Percentiles rank a stretch among this genome's conserved stretches.
phyloP scores from a whole-genome alignment of 768 basidiomycete species.

The Leccinum boreale region DNA sequence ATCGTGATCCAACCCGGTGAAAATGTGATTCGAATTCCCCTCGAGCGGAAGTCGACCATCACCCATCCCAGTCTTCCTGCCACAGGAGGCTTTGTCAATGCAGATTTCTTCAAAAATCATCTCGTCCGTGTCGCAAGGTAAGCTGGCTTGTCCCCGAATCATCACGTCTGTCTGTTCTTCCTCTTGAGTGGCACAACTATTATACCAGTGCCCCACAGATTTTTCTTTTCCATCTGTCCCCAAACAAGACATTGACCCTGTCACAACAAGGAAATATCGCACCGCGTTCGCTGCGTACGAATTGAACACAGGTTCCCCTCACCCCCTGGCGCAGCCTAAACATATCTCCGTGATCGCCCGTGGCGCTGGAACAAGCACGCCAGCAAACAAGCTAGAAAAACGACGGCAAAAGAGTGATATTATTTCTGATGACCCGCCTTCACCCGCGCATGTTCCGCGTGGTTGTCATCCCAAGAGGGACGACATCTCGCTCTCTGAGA shows the following conservation, averaged over 20 bases:
- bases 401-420: conserved; percentile 3
- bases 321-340: conserved; percentile 27
- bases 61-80: neutral
- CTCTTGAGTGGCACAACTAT: neutral
- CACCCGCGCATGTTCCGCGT: neutral
- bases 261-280: conserved; percentile 38
- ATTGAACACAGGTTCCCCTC: conserved; percentile 42
- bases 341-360: conserved; percentile 4
- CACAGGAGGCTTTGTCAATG: conserved; percentile 2
- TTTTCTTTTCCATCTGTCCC: neutral
- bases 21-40: conserved; percentile 18
- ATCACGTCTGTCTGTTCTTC: neutral
- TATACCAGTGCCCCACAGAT: neutral
- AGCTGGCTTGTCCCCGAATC: neutral
- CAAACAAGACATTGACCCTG: neutral
- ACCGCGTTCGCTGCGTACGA: conserved; percentile 42
- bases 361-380: neutral
- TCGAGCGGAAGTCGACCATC: conserved; percentile 20
- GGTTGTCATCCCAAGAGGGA: conserved; percentile 26
- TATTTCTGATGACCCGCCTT: neutral
- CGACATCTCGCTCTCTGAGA: conserved; percentile 34
- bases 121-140: conserved; percentile 18
- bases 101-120: conserved; percentile 14
- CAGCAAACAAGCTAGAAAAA: conserved; percentile 4
- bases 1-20: neutral